phyloP scores from a whole-genome alignment of 1,284 basidiomycete species.

The Ganoderma boninense region DNA sequence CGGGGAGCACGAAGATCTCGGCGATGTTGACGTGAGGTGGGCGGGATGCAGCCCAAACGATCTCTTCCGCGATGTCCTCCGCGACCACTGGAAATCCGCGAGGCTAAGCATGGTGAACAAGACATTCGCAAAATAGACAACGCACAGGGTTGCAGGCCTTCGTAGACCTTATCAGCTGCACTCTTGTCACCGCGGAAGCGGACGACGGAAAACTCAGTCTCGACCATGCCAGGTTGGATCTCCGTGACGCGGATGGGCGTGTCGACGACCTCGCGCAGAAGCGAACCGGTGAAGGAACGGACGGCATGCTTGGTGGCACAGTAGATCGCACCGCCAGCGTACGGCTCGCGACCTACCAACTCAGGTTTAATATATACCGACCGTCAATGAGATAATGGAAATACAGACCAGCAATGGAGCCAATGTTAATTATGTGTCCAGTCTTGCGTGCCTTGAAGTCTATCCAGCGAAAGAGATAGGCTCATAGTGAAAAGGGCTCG shows the following conservation, averaged over 20 bases:
- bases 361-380: background rate
- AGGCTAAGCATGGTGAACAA: background rate
- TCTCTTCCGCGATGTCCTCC: conserved; percentile 94
- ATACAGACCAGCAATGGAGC: conserved; percentile 84
- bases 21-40: conserved; percentile 90
- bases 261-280: conserved; percentile 89
- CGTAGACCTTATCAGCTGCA: conserved; percentile 90
- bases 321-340: conserved; percentile 87
- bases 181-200: conserved; percentile 86
- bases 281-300: conserved; percentile 84
- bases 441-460: conserved; percentile 90
- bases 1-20: conserved; percentile 80
- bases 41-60: conserved; percentile 93
- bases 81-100: conserved; percentile 64
- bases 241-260: conserved; percentile 93
- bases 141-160: conserved; percentile 83
- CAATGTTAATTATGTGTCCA: conserved; percentile 96
- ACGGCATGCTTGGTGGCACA: conserved; percentile 92
- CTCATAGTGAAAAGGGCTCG: background rate
- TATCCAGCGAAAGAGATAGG: conserved; percentile 35
- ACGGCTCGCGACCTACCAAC: conserved; percentile 84
- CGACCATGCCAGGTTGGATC: conserved; percentile 93
- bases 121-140: conserved; percentile 17
- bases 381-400: background rate
- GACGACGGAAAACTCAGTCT: conserved; percentile 91